A percentile compares a stretch with the other conserved stretches of the same genome.
These are phyloP conservation scores for Butyriboletus appendiculatus DNA, from an alignment of 1,284 basidiomycete genomes.

Conservation along the genomic window DNA sequence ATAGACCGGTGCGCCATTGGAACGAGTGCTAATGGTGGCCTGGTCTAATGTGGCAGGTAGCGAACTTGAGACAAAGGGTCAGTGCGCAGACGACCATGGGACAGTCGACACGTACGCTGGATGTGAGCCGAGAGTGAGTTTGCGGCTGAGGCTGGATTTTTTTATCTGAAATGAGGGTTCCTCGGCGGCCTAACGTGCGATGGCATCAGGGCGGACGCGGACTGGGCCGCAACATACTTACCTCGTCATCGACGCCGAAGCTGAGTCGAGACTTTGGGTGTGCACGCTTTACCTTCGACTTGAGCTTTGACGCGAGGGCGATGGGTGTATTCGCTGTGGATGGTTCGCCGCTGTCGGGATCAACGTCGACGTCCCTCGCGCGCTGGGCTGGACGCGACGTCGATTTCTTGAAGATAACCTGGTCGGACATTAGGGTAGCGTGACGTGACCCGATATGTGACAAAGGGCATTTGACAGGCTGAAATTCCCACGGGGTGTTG, in stretches of 20 bases:
- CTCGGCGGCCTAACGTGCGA: slow-evolving; percentile 47
- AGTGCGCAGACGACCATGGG: slow-evolving; percentile 4
- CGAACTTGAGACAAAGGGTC: slow-evolving; percentile 23
- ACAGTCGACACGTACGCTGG: slow-evolving; percentile 43
- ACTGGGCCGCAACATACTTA: slow-evolving; percentile 36
- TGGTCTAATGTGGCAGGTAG: slow-evolving; percentile 50
- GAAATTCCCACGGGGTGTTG: slow-evolving; percentile 49
- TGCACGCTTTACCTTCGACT: slow-evolving; percentile 63
- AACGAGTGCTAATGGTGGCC: slow-evolving; percentile 48
- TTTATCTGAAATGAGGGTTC: slow-evolving; percentile 73
- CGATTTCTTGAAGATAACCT: slow-evolving; percentile 55
- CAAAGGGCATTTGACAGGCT: slow-evolving; percentile 7
- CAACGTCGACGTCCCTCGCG: slow-evolving; percentile 46
- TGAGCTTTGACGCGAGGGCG: slow-evolving; percentile 62
- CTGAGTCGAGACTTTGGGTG: slow-evolving; percentile 72
- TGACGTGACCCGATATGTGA: slow-evolving; percentile 37
- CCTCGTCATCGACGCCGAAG: slow-evolving; percentile 83
- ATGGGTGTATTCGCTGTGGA: slow-evolving; percentile 49
- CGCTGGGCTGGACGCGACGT: slow-evolving; percentile 55
- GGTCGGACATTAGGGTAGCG: slow-evolving; percentile 28
- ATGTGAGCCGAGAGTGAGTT: slow-evolving; percentile 56
- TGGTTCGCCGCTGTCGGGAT: slow-evolving; percentile 28
- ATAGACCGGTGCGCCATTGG: slow-evolving; percentile 60
- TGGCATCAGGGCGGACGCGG: slow-evolving; percentile 25
- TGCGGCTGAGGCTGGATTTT: slow-evolving; percentile 72